Evolutionary conservation across 805 yeast genomes (phyloP), one percentile per base, ranked within the genome.

Genomic region (Metschnikowia picachoensis): DNA sequence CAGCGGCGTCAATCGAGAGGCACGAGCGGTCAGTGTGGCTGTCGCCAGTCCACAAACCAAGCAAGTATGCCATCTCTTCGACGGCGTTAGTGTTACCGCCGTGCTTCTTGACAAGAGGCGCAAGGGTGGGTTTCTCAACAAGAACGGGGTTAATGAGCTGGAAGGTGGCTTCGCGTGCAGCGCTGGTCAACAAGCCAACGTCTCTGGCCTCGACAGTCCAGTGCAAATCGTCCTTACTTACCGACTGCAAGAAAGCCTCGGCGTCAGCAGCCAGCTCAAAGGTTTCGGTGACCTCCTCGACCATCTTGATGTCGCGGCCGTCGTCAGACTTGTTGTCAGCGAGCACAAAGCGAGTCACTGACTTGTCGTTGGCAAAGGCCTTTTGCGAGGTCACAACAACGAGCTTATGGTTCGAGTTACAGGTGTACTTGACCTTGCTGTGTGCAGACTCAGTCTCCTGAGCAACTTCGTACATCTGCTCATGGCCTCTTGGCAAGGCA

Each of bases 131-230:
- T n/a, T 43, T 43, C 33, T 43, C 46, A 29, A 43, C 30, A 14
- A 43, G 42, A 28, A 43, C 38, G 4, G 46, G 46, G 30, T 43
- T 43, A 30, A 43, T 43, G 31, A 43, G 42, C 35, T 43, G 46
- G 42, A 15, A 16, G 13, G 46, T 43, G n/a, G 46, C 41, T 28
- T 32, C 46, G 15, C 46, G 46, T 16, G 16, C 42, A 12, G 11
- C 13, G 3, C 14, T n/a, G 25, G 33, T 25, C 46, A 43, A 14
- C 35, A 37, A 28, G 8, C 17, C 29, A 10, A 38, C 46, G 17
- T 43, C 46, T 17, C 42, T 43, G 7, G 46, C 46, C 38, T 43
- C 46, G n/a, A 43, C 20, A 12, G 42, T 43, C 46, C 46, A 43
- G n/a, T 43, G n/a, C 11, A 43, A 12, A 27, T 32, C 30, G 12